Percentiles rank a stretch among this genome's conserved stretches.
These are phyloP conservation scores for Physcomitrellopsis africana DNA, from an alignment of 225 moss, liverwort and hornwort species.

Conservation along the genomic window DNA sequence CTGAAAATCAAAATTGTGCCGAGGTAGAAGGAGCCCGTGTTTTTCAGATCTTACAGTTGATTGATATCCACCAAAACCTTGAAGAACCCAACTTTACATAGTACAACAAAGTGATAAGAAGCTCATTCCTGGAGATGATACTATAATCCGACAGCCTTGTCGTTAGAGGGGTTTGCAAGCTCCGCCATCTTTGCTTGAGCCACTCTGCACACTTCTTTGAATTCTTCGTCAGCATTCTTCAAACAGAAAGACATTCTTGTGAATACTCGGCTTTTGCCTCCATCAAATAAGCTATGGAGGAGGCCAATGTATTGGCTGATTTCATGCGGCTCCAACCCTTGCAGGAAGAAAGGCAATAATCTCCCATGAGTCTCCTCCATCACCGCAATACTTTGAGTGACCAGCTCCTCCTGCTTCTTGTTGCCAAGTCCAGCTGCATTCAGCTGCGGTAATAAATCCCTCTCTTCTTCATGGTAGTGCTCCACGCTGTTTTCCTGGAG, in stretches of 20 bases:
- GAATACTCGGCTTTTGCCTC: conserved; percentile 50
- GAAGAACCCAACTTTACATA: conserved; percentile 48
- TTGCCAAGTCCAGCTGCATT: conserved; percentile 60
- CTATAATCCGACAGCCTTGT: conserved; percentile 48
- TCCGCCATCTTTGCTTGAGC: conserved; percentile 60
- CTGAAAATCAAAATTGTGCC: conserved; percentile 43
- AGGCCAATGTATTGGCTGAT: conserved; percentile 62
- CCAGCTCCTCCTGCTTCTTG: conserved; percentile 62
- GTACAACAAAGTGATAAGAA: conserved; percentile 32
- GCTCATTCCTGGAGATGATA: conserved; percentile 17
- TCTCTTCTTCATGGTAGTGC: conserved; percentile 71
- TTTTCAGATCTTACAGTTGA: conserved; percentile 46
- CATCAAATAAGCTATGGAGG: conserved; percentile 53
- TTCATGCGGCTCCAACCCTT: conserved; percentile 57
- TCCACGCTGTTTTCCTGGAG: conserved; percentile 63
- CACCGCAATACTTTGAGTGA: conserved; percentile 55
- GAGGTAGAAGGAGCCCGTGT: conserved; percentile 41
- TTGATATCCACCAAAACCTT: conserved; percentile 43
- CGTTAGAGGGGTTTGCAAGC: conserved; percentile 49
- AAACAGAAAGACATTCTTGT: conserved; percentile 53
- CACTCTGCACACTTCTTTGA: conserved; percentile 65
- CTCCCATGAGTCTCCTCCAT: conserved; percentile 69
- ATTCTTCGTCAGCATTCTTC: conserved; percentile 62
- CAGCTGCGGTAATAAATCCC: conserved; percentile 60
- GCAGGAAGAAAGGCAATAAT: conserved; percentile 56